Percentiles rank a stretch among this genome's conserved stretches.
Conservation (phyloP, 1,139 yeast species). For the Magnusiomyces suaveolens region DNA sequence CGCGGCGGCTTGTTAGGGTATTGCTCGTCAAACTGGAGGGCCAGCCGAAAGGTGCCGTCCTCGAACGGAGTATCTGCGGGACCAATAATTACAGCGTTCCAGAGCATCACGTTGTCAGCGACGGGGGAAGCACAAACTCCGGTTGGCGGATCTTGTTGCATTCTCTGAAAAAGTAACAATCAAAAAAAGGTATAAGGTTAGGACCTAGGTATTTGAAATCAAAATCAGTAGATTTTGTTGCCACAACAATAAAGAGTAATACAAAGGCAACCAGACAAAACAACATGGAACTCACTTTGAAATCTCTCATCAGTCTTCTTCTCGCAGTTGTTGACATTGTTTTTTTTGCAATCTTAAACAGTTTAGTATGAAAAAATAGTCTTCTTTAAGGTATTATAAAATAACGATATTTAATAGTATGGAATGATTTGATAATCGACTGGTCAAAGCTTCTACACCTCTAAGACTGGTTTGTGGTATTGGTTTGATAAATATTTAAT, state of each 20-base stretch:
- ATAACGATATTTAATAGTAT: no score
- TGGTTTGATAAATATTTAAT: no score
- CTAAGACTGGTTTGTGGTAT: no score
- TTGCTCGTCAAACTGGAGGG: constrained; percentile 88
- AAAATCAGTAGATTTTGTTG: not conserved
- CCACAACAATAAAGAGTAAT: not conserved
- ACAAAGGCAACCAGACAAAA: not conserved
- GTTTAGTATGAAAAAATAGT: not conserved
- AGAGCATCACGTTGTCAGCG: constrained; percentile 93
- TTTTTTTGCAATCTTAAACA: not conserved
- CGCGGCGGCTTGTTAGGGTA: constrained; percentile 95
- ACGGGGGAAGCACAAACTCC: constrained; percentile 97
- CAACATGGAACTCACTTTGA: constrained; percentile 64
- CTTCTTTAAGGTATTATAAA: no score
- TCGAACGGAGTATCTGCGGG: constrained; percentile 97
- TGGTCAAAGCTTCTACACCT: no score
- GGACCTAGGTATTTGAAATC: not conserved
- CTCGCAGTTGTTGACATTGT: constrained; percentile 94
- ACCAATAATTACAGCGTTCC: constrained; percentile 97
- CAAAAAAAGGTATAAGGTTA: constrained; percentile 4
- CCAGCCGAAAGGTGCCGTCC: constrained; percentile 88
- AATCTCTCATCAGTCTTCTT: constrained; percentile 96
- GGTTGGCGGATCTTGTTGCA: constrained; percentile 97
- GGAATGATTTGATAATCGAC: no score
- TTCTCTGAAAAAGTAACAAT: constrained; percentile 43